Evolutionary conservation across 805 yeast species (phyloP).

Genomic region (Wickerhamiella siamensis): DNA sequence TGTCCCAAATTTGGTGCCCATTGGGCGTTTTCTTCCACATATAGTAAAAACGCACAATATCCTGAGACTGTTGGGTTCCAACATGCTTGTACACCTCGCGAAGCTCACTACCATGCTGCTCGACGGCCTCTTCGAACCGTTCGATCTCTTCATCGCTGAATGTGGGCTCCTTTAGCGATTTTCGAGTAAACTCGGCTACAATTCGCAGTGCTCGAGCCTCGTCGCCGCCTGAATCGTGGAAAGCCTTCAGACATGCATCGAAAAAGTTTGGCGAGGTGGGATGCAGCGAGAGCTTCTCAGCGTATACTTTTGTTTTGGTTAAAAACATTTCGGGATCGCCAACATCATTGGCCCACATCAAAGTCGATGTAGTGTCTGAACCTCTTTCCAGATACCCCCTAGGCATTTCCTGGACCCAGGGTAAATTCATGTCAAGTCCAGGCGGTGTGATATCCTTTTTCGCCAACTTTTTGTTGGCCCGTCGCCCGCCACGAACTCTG

Average conservation of each 20-base stretch:
- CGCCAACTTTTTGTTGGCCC: neutral
- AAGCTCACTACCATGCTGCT: constrained; percentile 61
- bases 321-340: constrained; percentile 42
- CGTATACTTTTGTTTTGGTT: constrained; percentile 39
- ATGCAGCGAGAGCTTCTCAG: constrained; percentile 38
- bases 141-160: constrained; percentile 47
- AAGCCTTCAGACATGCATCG: constrained; percentile 50
- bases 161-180: constrained; percentile 61
- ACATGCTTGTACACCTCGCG: constrained; percentile 60
- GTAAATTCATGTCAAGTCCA: constrained; percentile 17
- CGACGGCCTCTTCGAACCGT: constrained; percentile 62
- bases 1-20: constrained; percentile 73
- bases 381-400: constrained; percentile 79
- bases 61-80: constrained; percentile 55
- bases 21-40: constrained; percentile 77
- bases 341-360: constrained; percentile 43
- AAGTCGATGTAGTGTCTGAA: constrained; percentile 36
- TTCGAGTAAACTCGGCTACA: constrained; percentile 39
- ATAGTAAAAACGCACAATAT: constrained; percentile 77
- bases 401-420: constrained; percentile 69
- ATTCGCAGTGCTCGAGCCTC: constrained; percentile 32
- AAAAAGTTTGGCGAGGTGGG: constrained; percentile 68
- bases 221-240: constrained; percentile 41
- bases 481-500: constrained; percentile 12
- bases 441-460: constrained; percentile 4